Base-by-base conservation (phyloP, 441 rosid genomes). In the Populus hybrid region DNA sequence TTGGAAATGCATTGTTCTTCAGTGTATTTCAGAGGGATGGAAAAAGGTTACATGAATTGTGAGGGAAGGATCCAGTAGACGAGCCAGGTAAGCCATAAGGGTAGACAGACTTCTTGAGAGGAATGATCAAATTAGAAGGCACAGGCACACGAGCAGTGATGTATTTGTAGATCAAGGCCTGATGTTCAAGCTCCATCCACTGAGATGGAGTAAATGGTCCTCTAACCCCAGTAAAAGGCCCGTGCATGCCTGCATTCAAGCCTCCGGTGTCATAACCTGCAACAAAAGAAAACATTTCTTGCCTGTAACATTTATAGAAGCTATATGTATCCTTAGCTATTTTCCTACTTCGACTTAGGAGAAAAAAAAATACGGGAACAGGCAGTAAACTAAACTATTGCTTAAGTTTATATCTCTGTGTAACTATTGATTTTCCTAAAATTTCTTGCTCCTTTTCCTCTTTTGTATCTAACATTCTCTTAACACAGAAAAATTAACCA, bases 101-200 rank as follows among this genome's bases (percentile, higher is more conserved):
- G 36, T 82, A 79, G 72, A 91, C 73, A 59, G 94, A 82, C 79
- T 86, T 91, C 81, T 84, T 88, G 76, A 91, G 78, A 30, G 94
- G 88, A 67, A 81, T 79, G 69, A 91, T 91, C 68, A 91, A 83
- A 78, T 86, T 84, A 72, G 92, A 79, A 23, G 97, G 95, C n/a
- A 91, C 83, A 50, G 92, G 86, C 53, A 83, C 86, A 76, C 87
- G 86, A 67, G 91, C 86, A 26, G 84, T 80, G 69, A 92, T 82
- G 84, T 90, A 86, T 78, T 88, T 90, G 90, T 84, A 91, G 88
- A 92, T 91, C 89, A 88, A 85, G 69, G 93, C 89, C 84, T 92
- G 95, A 64, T 90, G 94, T 81, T 92, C 90, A 24, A 92, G 81
- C 84, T 91, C 97, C 78, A 88, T 85, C 95, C 92, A 86, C 77